These are phyloP conservation scores for Schizothecium vesticola DNA, from an alignment of 495 filamentous ascomycete species.

Conservation along the genomic window DNA sequence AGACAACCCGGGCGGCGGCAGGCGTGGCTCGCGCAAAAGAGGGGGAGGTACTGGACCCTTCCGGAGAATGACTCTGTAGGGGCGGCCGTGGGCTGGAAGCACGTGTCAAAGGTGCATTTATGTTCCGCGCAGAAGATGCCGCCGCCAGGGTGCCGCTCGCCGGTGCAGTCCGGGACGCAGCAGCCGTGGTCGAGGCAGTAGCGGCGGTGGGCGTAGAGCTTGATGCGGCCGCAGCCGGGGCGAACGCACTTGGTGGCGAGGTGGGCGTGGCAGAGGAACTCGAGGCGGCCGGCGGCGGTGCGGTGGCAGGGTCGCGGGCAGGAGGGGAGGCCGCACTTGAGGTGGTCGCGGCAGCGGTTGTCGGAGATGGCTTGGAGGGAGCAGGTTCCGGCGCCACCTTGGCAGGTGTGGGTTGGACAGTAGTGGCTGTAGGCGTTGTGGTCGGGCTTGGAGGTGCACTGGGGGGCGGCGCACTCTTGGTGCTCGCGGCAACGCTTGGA, in stretches of 20 bases:
- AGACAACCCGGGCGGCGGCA: slow-evolving; percentile 3
- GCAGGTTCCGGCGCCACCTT: not conserved
- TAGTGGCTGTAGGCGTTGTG: slow-evolving; percentile 1
- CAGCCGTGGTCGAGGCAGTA: slow-evolving; percentile 14
- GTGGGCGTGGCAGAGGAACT: not conserved
- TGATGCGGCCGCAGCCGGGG: not conserved
- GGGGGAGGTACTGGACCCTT: not conserved
- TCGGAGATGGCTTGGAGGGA: slow-evolving; percentile 3
- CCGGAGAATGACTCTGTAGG: not conserved
- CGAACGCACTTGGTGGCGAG: slow-evolving; percentile 1
- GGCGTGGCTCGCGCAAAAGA: slow-evolving; percentile 10
- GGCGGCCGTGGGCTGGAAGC: not conserved
- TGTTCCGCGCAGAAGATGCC: not conserved
- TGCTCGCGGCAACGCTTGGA: slow-evolving; percentile 9
- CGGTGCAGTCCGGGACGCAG: not conserved
- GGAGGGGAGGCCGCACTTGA: not conserved
- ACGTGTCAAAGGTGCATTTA: slow-evolving; percentile 8
- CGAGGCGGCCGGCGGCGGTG: not conserved
- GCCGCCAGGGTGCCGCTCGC: not conserved
- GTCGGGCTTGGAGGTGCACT: slow-evolving; percentile 3
- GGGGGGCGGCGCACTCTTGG: slow-evolving; percentile 8
- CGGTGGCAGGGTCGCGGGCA: not conserved
- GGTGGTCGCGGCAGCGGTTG: slow-evolving; percentile 9
- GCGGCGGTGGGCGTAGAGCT: not conserved
- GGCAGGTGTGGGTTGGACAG: slow-evolving; percentile 10